Evolutionary conservation across 164 flowering plant genomes (phyloP), one percentile per base, ranked within the genome.

Genomic region (Aristolochia fimbriata): DNA sequence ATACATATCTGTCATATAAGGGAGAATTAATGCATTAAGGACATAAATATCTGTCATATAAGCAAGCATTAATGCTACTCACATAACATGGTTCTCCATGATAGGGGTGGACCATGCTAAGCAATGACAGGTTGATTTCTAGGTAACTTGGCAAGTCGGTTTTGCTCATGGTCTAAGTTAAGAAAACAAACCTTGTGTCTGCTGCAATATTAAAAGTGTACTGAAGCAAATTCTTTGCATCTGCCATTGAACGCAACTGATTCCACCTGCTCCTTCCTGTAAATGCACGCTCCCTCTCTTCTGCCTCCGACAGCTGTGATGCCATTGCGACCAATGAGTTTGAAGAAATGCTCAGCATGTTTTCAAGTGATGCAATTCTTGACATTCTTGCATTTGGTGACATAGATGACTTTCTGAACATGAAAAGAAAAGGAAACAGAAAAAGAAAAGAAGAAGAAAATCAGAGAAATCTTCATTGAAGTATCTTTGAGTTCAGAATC

Each of bases 281-380:
- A 60, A 86, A 84, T 55, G 87, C 83, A 71, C 98, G 96, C 47
- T 93, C 97, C 61, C 97, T 70, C 64, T 93, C 99, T 74, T 91
- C 97, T 73, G 96, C 99, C 74, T 90, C 97, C 20, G 97, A 93
- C 60, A 90, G 94, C 73, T 93, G 99, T 60, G 99, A 93, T 59
- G 99, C 99, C 99, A 93, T 93, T 48, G 96, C 79, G 23, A 88
- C 96, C 11, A 93, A 87, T 25, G 97, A 80, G 67, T 90, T 89
- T 41, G 98, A 92, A 51, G 98, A 78, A 48, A 92, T 84, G 68
- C 82, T 75, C 25, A 92, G 69, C 98, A 92, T 92, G 73, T 73
- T 89, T 68, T 92, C 98, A 48, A 92, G 89, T 62, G 96, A 89
- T 60, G 89, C 77, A 64, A 87, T 89, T 80, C 96, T 80, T 50